These are phyloP conservation scores for Pseudotulostoma volvatum DNA, from an alignment of 495 filamentous ascomycete genomes.

Conservation along the genomic window DNA sequence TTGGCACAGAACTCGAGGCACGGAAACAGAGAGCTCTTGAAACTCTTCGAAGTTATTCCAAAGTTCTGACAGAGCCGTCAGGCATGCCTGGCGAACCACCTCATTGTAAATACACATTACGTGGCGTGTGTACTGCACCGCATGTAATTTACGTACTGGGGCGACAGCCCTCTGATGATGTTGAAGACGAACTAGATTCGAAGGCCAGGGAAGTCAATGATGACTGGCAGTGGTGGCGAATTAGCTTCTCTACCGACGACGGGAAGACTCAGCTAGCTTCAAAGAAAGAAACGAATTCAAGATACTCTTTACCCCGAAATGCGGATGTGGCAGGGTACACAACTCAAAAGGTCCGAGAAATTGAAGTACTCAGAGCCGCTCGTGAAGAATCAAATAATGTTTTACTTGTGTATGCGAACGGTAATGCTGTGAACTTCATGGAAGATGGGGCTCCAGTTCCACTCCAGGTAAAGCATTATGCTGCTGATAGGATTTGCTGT, in stretches of 20 bases:
- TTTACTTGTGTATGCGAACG: constrained; percentile 37
- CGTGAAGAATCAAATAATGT: constrained; percentile 31
- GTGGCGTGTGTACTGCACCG: constrained; percentile 34
- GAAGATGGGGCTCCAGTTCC: constrained; percentile 18
- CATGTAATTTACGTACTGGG: constrained; percentile 36
- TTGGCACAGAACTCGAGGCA: constrained; percentile 33
- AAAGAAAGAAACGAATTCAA: constrained; percentile 9
- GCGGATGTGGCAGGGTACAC: constrained; percentile 30
- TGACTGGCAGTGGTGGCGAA: constrained; percentile 39
- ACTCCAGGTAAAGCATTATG: constrained; percentile 22
- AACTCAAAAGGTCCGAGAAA: constrained; percentile 29
- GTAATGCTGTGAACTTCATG: constrained; percentile 21
- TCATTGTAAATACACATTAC: constrained; percentile 31
- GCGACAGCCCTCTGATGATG: constrained; percentile 1
- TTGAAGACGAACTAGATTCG: constrained; percentile 12
- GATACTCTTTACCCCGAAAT: constrained; percentile 9
- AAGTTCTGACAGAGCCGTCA: constrained; percentile 37
- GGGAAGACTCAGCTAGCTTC: constrained; percentile 24
- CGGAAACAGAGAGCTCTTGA: constrained; percentile 33
- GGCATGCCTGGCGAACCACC: constrained; percentile 28
- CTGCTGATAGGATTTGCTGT: background rate
- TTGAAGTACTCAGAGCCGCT: constrained; percentile 35
- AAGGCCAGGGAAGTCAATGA: constrained; percentile 6
- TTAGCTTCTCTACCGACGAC: constrained; percentile 34
- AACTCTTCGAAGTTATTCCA: constrained; percentile 30